Conservation (phyloP, 73 alveolate genomes). For the Paramecium caudatum region DNA sequence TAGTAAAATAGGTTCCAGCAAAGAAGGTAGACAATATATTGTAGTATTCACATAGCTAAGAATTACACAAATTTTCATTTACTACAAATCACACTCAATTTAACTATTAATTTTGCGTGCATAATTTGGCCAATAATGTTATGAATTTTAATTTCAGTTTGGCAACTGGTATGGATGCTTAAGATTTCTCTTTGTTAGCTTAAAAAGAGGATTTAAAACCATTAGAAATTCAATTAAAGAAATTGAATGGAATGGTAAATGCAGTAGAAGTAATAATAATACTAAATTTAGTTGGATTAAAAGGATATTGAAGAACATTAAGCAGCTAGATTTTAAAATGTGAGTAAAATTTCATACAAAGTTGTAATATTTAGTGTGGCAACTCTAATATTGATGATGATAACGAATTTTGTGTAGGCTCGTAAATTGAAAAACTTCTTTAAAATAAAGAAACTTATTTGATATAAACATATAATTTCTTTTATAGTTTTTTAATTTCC, state of each 20-base stretch:
- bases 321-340: neutral
- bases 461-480: conserved; percentile 9
- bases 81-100: conserved; percentile 36
- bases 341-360: conserved; percentile 48
- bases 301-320: conserved; percentile 35
- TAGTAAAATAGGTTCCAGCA: neutral
- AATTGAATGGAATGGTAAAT: neutral
- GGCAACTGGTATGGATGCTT: conserved; percentile 51
- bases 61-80: conserved; percentile 45
- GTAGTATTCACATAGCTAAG: conserved; percentile 34
- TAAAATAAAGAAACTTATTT: conserved; percentile 14
- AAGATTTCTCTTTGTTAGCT: conserved; percentile 53
- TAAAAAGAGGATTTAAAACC: conserved; percentile 65
- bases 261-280: conserved; percentile 38
- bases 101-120: conserved; percentile 62
- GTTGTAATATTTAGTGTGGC: neutral
- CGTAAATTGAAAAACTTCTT: conserved; percentile 49
- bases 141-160: neutral
- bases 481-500: neutral
- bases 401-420: conserved; percentile 34
- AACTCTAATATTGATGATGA: conserved; percentile 1
- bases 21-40: conserved; percentile 22
- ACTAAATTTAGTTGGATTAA: conserved; percentile 23
- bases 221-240: conserved; percentile 28
- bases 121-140: conserved; percentile 30